Percentiles rank a stretch among this genome's conserved stretches.
Evolutionary conservation across 106 monocot species (phyloP).

Genomic region (Dendrobium nobile): DNA sequence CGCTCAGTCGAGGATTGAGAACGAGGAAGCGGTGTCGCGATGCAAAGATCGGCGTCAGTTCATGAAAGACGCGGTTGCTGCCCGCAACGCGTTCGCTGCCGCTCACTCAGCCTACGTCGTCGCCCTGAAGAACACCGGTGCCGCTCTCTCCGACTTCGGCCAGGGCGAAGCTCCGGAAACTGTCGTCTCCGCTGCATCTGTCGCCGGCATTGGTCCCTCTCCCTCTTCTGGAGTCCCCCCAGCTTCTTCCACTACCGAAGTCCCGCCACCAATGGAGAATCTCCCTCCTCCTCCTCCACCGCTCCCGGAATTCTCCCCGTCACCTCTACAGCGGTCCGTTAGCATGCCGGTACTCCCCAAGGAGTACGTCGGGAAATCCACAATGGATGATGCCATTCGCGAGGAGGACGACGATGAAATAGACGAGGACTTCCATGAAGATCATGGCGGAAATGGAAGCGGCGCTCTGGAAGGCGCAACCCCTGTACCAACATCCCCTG

Average conservation of each 20-base stretch:
- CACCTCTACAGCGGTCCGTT: conserved; percentile 51
- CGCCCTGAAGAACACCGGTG: conserved; percentile 65
- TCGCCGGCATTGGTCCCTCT: not conserved
- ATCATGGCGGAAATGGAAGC: conserved; percentile 5
- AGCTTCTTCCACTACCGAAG: not conserved
- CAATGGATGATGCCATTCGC: conserved; percentile 22
- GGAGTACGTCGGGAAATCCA: conserved; percentile 14
- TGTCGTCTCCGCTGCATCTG: not conserved
- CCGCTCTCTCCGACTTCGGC: conserved; percentile 69
- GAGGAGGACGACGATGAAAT: conserved; percentile 38
- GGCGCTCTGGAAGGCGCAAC: conserved; percentile 5
- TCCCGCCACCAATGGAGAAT: conserved; percentile 28
- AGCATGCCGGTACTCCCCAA: conserved; percentile 69
- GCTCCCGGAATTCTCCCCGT: conserved; percentile 60
- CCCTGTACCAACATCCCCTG: not conserved
- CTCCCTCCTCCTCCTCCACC: conserved; percentile 67
- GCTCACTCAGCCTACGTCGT: conserved; percentile 71
- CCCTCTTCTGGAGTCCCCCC: not conserved
- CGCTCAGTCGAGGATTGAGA: conserved; percentile 77
- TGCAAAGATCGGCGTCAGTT: conserved; percentile 66
- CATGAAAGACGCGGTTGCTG: conserved; percentile 50
- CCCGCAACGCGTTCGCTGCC: conserved; percentile 91
- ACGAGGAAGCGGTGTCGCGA: conserved; percentile 66
- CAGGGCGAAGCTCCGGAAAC: conserved; percentile 28
- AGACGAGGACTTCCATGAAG: conserved; percentile 15